phyloP scores from a whole-genome alignment of 768 basidiomycete species.

The Russula griseocarnosa region DNA sequence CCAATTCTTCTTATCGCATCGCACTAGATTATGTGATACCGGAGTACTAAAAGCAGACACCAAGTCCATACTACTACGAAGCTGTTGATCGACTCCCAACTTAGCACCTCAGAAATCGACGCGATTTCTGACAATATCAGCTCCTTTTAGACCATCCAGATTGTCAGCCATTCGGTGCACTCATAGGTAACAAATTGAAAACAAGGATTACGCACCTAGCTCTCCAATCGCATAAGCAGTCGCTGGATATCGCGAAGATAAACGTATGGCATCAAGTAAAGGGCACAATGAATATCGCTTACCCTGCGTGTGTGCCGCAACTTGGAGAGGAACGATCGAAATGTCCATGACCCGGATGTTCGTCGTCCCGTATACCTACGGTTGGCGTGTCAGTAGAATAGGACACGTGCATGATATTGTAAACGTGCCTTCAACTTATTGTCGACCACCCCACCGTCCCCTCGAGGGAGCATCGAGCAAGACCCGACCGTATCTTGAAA shows the following conservation, averaged over 20 bases:
- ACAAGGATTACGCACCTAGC: background rate
- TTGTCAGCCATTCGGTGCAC: no score
- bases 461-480: slow-evolving; percentile 25
- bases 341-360: slow-evolving; percentile 35
- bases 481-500: slow-evolving; percentile 23
- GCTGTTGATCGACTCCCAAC: background rate
- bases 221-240: slow-evolving; percentile 26
- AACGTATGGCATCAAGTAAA: background rate
- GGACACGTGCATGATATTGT: background rate
- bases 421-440: slow-evolving; percentile 22
- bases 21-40: no score
- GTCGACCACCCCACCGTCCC: slow-evolving; percentile 27
- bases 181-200: no score
- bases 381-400: background rate
- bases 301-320: slow-evolving; percentile 30
- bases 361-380: slow-evolving; percentile 32
- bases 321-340: slow-evolving; percentile 33
- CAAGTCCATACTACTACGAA: background rate
- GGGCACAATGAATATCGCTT: background rate
- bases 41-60: background rate
- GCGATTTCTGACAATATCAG: slow-evolving; percentile 21
- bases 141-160: background rate
- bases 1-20: no score
- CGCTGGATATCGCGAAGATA: slow-evolving; percentile 8
- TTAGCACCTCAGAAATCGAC: slow-evolving; percentile 15